Evolutionary conservation across 2,329 filamentous ascomycete species (phyloP).

Genomic region (Cytospora paraplurivora): DNA sequence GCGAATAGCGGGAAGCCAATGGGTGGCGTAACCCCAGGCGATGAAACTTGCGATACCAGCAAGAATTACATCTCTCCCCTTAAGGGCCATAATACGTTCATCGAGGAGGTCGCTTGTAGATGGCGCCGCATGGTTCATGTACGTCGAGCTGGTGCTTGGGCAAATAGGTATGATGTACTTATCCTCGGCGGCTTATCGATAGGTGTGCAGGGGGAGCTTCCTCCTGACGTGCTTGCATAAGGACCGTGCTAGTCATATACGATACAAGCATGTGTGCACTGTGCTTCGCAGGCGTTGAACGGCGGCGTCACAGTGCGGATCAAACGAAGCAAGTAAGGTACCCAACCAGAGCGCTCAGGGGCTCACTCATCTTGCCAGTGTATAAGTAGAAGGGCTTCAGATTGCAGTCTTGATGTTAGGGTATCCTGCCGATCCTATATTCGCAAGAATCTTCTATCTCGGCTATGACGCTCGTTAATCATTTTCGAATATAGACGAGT

Average conservation of each 20-base stretch:
- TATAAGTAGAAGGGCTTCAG: background rate
- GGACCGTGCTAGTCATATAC: background rate
- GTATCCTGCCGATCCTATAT: background rate
- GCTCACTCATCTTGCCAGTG: background rate
- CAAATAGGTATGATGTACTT: conserved; percentile 22
- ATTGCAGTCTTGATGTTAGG: background rate
- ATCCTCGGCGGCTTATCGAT: conserved; percentile 25
- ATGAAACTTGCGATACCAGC: conserved; percentile 72
- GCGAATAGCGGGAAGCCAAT: conserved; percentile 80
- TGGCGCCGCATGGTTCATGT: conserved; percentile 26
- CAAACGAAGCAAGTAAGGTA: background rate
- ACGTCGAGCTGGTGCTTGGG: background rate
- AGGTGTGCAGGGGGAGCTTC: conserved; percentile 13
- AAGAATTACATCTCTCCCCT: conserved; percentile 71
- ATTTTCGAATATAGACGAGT: background rate
- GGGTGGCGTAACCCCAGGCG: conserved; percentile 83
- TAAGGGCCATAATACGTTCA: conserved; percentile 63
- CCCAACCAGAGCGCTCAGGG: background rate
- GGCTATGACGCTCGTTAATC: background rate
- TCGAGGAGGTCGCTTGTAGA: conserved; percentile 19
- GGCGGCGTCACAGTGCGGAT: background rate
- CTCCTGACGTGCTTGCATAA: conserved; percentile 1
- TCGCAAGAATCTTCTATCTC: conserved; percentile 1
- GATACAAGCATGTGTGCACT: background rate
- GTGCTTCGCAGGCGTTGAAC: background rate